Base-by-base conservation (phyloP, 2,329 filamentous ascomycete genomes). In the Trichoderma harzianum region DNA sequence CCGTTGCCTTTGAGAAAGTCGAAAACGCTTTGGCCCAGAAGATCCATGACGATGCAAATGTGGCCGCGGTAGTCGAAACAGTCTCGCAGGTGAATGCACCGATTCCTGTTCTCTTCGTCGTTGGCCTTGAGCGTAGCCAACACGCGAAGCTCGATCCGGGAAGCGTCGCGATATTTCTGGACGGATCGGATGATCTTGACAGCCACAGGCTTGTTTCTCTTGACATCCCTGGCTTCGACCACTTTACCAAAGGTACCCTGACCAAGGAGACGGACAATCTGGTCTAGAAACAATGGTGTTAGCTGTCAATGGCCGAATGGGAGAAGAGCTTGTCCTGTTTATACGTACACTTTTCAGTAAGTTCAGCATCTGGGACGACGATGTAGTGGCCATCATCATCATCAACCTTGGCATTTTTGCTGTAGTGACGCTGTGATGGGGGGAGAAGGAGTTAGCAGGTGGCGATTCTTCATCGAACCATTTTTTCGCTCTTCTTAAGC, bases 201-300 rank as follows among this genome's bases (percentile, higher is more conserved):
- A 39, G 96, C 96, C 51, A 97, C 97, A 6, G 86, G 80, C 80
- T 95, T 93, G 76, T 91, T 91, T 74, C 90, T 91, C 77, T 89
- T 88, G 73, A 89, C 89, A 80, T 99, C 96, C 76, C 89, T 91
- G 67, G 96, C 96, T 81, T 98, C 92, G 21, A 99, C 96, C 18
- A 99, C 96, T 82, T 99, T 99, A 79, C 96, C 96, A 80, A 99
- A 99, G 0, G 96, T 99, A 74, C 96, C 96, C 83, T 99, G 96
- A 26, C 96, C 96, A 14, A 99, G 91, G 32, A 98, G 87, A 76
- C 94, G 94, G 73, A 92, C 86, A 76, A 99, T 95, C 83, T 93
- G 90, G 82, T 98, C 95, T 97, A 76, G 30, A 14, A 24, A 53
- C 12, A 10, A 39, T 14, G 21, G n/a, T 7, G 16, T 69, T 21